Percentiles rank a stretch among this genome's conserved stretches.
Evolutionary conservation across 2,329 filamentous ascomycete species (phyloP).

Genomic region (Stemphylium beticola): DNA sequence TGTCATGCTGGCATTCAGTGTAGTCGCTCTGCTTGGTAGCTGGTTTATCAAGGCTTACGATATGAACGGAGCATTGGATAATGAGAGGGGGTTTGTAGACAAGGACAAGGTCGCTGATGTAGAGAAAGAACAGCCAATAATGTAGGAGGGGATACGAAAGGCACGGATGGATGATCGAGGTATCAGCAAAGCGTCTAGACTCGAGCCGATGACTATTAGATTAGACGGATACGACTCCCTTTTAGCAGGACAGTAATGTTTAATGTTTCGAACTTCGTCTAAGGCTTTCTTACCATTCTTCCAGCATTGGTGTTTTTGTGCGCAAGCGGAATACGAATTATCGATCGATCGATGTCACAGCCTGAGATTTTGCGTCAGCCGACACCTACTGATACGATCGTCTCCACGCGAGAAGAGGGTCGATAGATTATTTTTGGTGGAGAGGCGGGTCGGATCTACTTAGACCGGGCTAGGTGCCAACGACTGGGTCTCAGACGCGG

Average conservation of each 20-base stretch:
- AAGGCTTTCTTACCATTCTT: too few relatives aligned
- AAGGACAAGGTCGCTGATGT: slow-evolving; percentile 38
- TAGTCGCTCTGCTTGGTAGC: slow-evolving; percentile 58
- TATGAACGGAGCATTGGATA: slow-evolving; percentile 57
- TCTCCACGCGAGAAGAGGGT: background rate
- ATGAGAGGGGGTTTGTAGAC: slow-evolving; percentile 56
- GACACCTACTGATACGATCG: too few relatives aligned
- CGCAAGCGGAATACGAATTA: background rate
- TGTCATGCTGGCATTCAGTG: slow-evolving; percentile 61
- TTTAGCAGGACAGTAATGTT: background rate
- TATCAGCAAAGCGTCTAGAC: background rate
- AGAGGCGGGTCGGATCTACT: slow-evolving; percentile 4
- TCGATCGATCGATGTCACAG: too few relatives aligned
- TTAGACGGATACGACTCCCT: background rate
- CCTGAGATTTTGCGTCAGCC: too few relatives aligned
- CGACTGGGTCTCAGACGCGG: slow-evolving; percentile 18
- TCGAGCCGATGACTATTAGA: background rate
- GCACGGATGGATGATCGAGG: background rate
- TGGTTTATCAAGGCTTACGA: slow-evolving; percentile 57
- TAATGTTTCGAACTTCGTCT: background rate
- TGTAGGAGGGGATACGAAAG: background rate
- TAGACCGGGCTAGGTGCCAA: slow-evolving; percentile 8
- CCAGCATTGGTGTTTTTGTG: background rate
- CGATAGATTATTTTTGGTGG: slow-evolving; percentile 7
- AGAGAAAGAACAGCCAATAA: slow-evolving; percentile 19